phyloP scores from a whole-genome alignment of 2,329 filamentous ascomycete genomes.

The Beauveria bassiana region DNA sequence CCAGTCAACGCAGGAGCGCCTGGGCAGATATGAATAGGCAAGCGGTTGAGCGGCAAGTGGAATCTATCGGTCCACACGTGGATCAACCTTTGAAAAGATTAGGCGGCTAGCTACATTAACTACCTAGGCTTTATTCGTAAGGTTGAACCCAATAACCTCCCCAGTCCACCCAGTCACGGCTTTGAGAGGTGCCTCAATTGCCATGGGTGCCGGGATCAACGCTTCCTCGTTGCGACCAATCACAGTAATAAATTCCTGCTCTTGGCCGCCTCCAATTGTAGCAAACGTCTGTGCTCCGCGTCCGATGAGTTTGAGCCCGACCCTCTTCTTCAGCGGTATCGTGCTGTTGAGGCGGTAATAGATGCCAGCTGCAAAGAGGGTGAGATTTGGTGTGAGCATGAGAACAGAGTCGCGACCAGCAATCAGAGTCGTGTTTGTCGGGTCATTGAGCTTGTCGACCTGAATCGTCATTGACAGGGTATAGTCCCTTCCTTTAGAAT shows the following conservation, averaged over 20 bases:
- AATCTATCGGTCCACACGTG: too few species aligned
- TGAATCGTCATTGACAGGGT: constrained; percentile 39
- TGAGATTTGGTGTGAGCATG: constrained; percentile 30
- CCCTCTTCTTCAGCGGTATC: background rate
- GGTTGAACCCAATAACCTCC: background rate
- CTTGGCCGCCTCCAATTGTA: background rate
- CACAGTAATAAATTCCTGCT: background rate
- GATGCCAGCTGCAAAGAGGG: constrained; percentile 26
- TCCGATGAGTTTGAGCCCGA: background rate
- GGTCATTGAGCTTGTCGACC: constrained; percentile 22
- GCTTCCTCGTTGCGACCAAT: background rate
- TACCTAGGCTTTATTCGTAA: background rate
- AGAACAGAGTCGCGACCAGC: constrained; percentile 35
- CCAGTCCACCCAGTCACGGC: constrained; percentile 1
- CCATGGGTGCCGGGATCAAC: background rate
- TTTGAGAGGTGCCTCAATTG: constrained; percentile 1
- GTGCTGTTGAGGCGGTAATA: constrained; percentile 26
- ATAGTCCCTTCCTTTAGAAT: constrained; percentile 49
- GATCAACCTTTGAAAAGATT: too few species aligned
- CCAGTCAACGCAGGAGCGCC: too few species aligned
- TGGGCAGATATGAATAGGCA: too few species aligned
- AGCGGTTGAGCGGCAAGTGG: too few species aligned
- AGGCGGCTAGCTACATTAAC: too few species aligned
- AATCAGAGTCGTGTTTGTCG: constrained; percentile 32
- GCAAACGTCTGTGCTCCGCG: constrained; percentile 1